These are phyloP conservation scores for Cladophialophora exuberans DNA, from an alignment of 2,329 filamentous ascomycete species.

Conservation along the genomic window DNA sequence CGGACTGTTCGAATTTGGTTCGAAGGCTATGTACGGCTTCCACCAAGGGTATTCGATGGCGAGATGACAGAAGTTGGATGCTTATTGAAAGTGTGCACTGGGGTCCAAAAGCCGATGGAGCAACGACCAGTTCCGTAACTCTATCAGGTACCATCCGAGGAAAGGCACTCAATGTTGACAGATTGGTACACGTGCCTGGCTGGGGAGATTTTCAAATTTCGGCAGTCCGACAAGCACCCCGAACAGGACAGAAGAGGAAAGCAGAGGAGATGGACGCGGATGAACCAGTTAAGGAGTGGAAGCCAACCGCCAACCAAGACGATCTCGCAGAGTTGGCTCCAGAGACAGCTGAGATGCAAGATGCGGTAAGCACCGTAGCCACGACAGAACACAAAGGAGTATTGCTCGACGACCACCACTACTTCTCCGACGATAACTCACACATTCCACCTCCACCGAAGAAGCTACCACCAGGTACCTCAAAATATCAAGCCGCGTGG, in stretches of 20 bases:
- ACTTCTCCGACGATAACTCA: conserved; percentile 86
- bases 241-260: conserved; percentile 49
- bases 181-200: conserved; percentile 86
- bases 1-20: conserved; percentile 89
- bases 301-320: conserved; percentile 78
- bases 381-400: conserved; percentile 76
- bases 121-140: conserved; percentile 60
- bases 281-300: conserved; percentile 57
- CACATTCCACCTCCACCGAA: conserved; percentile 66
- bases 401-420: conserved; percentile 93
- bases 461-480: conserved; percentile 85
- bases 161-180: conserved; percentile 83
- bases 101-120: conserved; percentile 57
- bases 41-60: conserved; percentile 93
- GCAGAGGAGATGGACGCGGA: conserved; percentile 71
- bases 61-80: conserved; percentile 96
- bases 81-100: conserved; percentile 81
- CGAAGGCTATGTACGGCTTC: conserved; percentile 88
- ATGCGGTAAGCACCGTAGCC: conserved; percentile 60
- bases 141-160: conserved; percentile 86
- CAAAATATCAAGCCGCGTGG: conserved; percentile 93
- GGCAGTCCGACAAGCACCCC: conserved; percentile 78
- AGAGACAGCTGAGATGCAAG: conserved; percentile 79
- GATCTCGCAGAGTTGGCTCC: conserved; percentile 82
- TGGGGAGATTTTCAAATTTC: conserved; percentile 94